phyloP scores from a whole-genome alignment of 2,329 filamentous ascomycete genomes.

The Fusarium proliferatum region DNA sequence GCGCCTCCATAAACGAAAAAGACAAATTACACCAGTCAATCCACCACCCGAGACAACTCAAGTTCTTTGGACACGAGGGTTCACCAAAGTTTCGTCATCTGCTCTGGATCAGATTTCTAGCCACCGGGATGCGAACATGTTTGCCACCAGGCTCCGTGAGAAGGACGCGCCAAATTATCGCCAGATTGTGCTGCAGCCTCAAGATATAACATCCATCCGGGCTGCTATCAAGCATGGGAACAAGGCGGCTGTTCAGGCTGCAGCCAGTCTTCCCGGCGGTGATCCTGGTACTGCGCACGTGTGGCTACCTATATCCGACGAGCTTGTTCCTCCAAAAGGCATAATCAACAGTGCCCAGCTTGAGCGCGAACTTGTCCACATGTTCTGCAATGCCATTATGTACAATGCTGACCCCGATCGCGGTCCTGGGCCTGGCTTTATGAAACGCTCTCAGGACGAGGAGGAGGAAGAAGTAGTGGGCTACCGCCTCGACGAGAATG shows the following conservation, averaged over 20 bases:
- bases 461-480: constrained; percentile 62
- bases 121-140: constrained; percentile 83
- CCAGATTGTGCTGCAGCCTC: constrained; percentile 77
- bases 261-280: constrained; percentile 69
- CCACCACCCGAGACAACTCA: constrained; percentile 69
- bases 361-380: constrained; percentile 92
- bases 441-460: constrained; percentile 57
- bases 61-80: constrained; percentile 80
- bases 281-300: constrained; percentile 68
- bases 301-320: constrained; percentile 76
- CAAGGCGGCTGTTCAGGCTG: constrained; percentile 70
- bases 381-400: constrained; percentile 99
- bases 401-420: constrained; percentile 88
- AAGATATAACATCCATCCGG: constrained; percentile 82
- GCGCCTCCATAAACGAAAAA: constrained; percentile 65
- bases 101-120: constrained; percentile 81
- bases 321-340: constrained; percentile 84
- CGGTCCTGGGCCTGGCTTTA: constrained; percentile 73
- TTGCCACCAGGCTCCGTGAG: constrained; percentile 79
- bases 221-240: constrained; percentile 80
- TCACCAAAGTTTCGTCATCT: constrained; percentile 77
- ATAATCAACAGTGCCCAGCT: constrained; percentile 95
- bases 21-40: constrained; percentile 62
- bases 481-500: constrained; percentile 82
- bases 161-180: constrained; percentile 81